Percentiles rank a stretch among this genome's conserved stretches.
Evolutionary conservation across 257 asterid species (phyloP).

Genomic region (Solanum chilense): DNA sequence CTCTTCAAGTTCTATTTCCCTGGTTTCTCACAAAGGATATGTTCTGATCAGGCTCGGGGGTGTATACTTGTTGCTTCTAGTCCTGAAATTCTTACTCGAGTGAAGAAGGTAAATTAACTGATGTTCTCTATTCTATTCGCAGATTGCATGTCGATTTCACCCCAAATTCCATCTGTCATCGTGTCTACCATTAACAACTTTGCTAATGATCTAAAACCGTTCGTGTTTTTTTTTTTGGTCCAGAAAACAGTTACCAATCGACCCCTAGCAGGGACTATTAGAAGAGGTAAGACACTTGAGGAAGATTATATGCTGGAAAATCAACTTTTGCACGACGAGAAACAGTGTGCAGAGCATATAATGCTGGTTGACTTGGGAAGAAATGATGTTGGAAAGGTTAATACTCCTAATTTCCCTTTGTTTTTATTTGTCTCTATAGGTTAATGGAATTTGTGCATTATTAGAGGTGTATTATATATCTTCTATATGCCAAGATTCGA

Average conservation of each 20-base stretch:
- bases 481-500: neutral
- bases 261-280: conserved; percentile 89
- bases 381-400: conserved; percentile 97
- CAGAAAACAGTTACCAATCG: conserved; percentile 80
- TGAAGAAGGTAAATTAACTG: conserved; percentile 50
- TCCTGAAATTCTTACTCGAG: conserved; percentile 94
- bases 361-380: conserved; percentile 99
- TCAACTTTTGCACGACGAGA: conserved; percentile 74
- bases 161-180: neutral
- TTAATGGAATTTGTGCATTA: neutral
- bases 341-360: conserved; percentile 96
- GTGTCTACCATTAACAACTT: neutral
- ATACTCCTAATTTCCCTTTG: neutral
- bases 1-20: neutral
- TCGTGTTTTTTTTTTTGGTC: conserved; percentile 1
- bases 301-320: conserved; percentile 89
- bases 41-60: conserved; percentile 68
- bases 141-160: neutral
- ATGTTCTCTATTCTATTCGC: neutral
- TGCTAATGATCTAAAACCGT: neutral
- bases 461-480: neutral
- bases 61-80: conserved; percentile 94
- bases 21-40: neutral
- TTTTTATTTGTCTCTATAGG: neutral
- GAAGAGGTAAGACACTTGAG: conserved; percentile 85